Conservation (phyloP, 495 filamentous ascomycete genomes). For the Pyrenula aspistea region DNA sequence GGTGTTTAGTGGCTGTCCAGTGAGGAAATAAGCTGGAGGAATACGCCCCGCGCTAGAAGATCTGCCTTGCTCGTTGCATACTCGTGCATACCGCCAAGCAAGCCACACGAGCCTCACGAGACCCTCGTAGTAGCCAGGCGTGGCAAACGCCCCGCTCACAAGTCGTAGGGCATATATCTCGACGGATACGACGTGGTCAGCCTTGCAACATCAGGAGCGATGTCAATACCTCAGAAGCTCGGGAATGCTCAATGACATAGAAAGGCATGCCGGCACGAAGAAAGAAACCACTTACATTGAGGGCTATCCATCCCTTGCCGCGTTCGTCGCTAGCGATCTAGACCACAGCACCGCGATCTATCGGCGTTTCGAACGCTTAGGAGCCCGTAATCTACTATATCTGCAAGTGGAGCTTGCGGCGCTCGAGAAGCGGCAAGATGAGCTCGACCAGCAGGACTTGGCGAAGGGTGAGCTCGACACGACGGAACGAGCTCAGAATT, state of each 20-base stretch:
- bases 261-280: neutral
- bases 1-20: neutral
- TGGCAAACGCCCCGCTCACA: neutral
- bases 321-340: slow-evolving; percentile 10
- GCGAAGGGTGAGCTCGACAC: neutral
- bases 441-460: slow-evolving; percentile 3
- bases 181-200: neutral
- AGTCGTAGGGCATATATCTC: neutral
- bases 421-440: slow-evolving; percentile 3
- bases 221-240: neutral
- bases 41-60: neutral
- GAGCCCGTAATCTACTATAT: slow-evolving; percentile 12
- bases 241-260: neutral
- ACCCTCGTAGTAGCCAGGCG: neutral
- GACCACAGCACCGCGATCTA: slow-evolving; percentile 12
- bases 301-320: slow-evolving; percentile 11
- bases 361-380: slow-evolving; percentile 7
- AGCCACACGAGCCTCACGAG: neutral
- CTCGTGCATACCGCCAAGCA: neutral
- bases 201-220: neutral
- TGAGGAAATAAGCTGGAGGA: neutral
- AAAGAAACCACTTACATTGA: slow-evolving; percentile 1
- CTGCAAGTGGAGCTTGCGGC: slow-evolving; percentile 13
- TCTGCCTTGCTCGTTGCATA: neutral
- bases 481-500: neutral